These are phyloP conservation scores for Pseudopediastrum boryanum DNA, from an alignment of 139 green algal species.

Conservation along the genomic window DNA sequence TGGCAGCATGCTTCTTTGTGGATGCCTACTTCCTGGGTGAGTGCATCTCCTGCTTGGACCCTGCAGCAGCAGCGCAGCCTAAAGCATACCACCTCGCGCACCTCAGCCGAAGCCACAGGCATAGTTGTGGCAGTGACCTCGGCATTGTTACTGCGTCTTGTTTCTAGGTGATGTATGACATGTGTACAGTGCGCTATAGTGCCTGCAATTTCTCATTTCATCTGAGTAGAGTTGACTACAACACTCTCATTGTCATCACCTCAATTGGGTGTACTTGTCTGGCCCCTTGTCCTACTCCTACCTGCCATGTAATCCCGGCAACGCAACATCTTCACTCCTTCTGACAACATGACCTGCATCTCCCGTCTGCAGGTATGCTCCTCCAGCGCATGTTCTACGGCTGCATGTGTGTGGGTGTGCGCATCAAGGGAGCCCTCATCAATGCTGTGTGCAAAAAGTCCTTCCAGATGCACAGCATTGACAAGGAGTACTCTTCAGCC, in stretches of 20 bases:
- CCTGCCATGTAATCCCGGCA: too few species aligned
- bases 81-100: background rate
- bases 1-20: constrained; percentile 57
- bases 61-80: background rate
- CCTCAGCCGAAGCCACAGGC: background rate
- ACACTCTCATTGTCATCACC: too few species aligned
- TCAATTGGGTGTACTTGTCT: too few species aligned
- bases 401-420: constrained; percentile 53
- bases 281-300: too few species aligned
- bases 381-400: constrained; percentile 66
- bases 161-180: background rate
- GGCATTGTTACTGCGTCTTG: background rate
- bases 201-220: too few species aligned
- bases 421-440: constrained; percentile 48
- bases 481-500: too few species aligned
- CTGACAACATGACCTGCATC: background rate
- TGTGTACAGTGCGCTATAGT: too few species aligned
- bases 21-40: constrained; percentile 56
- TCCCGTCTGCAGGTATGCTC: constrained; percentile 37
- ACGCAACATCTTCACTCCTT: background rate
- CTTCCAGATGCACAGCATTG: too few species aligned
- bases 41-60: background rate
- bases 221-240: too few species aligned
- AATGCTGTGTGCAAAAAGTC: constrained; percentile 57
- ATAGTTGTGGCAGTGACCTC: background rate